Evolutionary conservation across 768 basidiomycete genomes (phyloP).

Genomic region (Zangia roseola): DNA sequence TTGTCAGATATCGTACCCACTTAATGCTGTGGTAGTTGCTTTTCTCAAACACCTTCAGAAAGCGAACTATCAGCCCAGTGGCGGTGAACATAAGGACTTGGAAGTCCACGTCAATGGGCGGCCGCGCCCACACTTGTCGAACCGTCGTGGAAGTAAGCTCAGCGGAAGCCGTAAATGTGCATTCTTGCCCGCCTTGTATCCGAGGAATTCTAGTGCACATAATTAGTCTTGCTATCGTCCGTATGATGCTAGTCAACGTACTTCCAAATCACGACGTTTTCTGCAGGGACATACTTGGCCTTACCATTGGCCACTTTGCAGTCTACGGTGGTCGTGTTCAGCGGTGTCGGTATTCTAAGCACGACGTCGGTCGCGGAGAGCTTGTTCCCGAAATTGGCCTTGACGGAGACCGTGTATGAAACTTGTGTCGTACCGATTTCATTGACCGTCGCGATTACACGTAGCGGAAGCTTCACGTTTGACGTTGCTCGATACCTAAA

Average conservation of each 20-base stretch:
- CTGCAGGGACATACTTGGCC: constrained; percentile 94
- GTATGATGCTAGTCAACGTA: constrained; percentile 41
- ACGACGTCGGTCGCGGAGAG: constrained; percentile 92
- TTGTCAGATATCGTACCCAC: constrained; percentile 94
- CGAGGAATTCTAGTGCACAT: constrained; percentile 69
- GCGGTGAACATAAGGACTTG: constrained; percentile 99
- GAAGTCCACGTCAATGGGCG: constrained; percentile 98
- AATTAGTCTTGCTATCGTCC: constrained; percentile 4
- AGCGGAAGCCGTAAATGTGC: constrained; percentile 80
- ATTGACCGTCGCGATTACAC: constrained; percentile 85
- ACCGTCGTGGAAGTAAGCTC: constrained; percentile 84
- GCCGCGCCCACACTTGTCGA: constrained; percentile 95
- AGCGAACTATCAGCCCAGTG: constrained; percentile 92
- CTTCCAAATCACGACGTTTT: constrained; percentile 99
- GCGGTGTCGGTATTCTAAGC: constrained; percentile 90
- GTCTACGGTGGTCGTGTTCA: constrained; percentile 91
- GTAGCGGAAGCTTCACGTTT: constrained; percentile 92
- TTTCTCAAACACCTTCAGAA: constrained; percentile 98
- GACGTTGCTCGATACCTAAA: constrained; percentile 91
- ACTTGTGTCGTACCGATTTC: constrained; percentile 93
- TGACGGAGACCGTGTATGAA: constrained; percentile 84
- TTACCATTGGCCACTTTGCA: constrained; percentile 92
- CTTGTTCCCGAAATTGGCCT: constrained; percentile 88
- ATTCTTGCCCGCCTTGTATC: constrained; percentile 90
- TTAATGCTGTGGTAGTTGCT: constrained; percentile 91